Percentiles rank a stretch among this genome's conserved stretches.
phyloP scores from a whole-genome alignment of 257 asterid genomes.

The Forsythia viridissima region DNA sequence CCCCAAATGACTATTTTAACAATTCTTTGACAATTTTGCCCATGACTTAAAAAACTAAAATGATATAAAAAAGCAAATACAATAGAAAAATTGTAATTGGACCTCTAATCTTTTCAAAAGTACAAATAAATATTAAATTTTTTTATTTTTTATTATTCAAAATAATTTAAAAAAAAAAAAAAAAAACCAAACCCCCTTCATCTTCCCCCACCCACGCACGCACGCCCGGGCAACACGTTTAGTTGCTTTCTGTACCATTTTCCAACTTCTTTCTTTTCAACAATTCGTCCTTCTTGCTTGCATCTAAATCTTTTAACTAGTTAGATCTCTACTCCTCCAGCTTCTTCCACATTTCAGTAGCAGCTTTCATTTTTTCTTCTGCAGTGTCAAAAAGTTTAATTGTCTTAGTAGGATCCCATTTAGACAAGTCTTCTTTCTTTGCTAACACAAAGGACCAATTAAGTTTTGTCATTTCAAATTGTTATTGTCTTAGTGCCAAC shows the following conservation, averaged over 20 bases:
- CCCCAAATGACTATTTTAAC: no score
- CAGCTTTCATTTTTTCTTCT: constrained; percentile 78
- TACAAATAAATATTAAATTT: no score
- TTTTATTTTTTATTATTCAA: no score
- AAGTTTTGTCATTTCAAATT: constrained; percentile 96
- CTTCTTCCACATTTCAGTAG: constrained; percentile 94
- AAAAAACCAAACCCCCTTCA: no score
- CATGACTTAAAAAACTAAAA: no score
- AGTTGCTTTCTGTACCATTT: constrained; percentile 33
- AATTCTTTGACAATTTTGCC: no score
- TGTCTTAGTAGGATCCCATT: constrained; percentile 85
- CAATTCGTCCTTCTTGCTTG: constrained; percentile 64
- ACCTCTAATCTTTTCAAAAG: no score
- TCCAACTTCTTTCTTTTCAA: constrained; percentile 59
- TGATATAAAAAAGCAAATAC: no score
- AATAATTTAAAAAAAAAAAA: no score
- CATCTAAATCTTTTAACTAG: constrained; percentile 58
- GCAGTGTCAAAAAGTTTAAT: constrained; percentile 73
- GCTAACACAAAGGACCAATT: constrained; percentile 89
- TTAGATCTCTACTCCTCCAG: constrained; percentile 78
- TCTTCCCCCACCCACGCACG: no score
- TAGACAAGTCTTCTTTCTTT: constrained; percentile 67
- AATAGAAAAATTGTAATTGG: no score
- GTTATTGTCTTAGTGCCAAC: constrained; percentile 85
- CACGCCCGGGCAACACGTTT: no score